Base-by-base conservation (phyloP, 352 stramenopile species). In the Phytophthora pistaciae region DNA sequence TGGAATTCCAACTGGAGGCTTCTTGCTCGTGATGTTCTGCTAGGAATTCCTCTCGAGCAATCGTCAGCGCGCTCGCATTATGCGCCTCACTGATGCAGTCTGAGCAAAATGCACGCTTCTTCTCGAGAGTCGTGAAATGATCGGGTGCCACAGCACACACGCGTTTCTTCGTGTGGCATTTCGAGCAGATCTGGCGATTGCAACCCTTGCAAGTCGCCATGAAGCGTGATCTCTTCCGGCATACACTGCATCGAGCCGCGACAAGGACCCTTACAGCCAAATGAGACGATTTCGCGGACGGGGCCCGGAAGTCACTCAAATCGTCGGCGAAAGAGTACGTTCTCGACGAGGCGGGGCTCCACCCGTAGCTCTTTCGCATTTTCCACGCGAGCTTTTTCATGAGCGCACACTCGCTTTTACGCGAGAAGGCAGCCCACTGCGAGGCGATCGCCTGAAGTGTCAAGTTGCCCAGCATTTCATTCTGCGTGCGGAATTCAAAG, bases 301-400 rank as follows among this genome's bases (percentile, higher is more conserved):
- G 59, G 11, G 58, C 50, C 58, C 16, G 36, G 44, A 63, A 78
- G 53, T 68, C 71, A 44, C 42, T 63, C 42, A 78, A 44, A 16
- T 75, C 66, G 44, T 72, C 66, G 9, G 71, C 71, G 23, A 78
- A 68, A 25, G 66, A 75, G 46, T 75, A 70, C 52, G 58, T 72
- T 40, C 62, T 66, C 3, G 56, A 69, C 18, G 60, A 74, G 8
- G 56, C 42, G 14, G 57, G 48, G n/a, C 46, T 69, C 54, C 60
- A 75, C 2, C 50, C 48, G 29, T 60, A 59, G 40, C 56, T 70
- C 29, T 74, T 76, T 36, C 50, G 57, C 56, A 74, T 58, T 66
- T 60, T 65, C 61, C 60, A 74, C 18, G 61, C 67, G 38, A 80
- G 61, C 16, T 80, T 78, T 49, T 80, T 78, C 50, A 70, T 63